phyloP scores from a whole-genome alignment of 768 basidiomycete species.

The Dacryopinax primogenitus region DNA sequence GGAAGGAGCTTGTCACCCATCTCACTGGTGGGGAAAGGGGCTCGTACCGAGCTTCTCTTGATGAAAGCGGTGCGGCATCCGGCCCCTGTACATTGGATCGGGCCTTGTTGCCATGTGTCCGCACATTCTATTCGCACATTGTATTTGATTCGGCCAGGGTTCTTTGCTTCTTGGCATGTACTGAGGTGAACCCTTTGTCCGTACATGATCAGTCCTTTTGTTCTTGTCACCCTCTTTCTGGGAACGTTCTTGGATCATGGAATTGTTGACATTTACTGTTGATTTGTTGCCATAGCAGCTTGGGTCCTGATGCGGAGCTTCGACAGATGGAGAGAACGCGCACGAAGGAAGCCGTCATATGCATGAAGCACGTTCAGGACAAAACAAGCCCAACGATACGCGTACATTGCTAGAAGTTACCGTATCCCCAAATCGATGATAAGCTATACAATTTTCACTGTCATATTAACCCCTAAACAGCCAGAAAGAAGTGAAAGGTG shows the following conservation, averaged over 20 bases:
- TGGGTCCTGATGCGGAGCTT: too few relatives aligned
- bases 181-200: not conserved
- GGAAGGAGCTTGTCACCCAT: not conserved
- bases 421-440: too few relatives aligned
- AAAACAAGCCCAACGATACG: too few relatives aligned
- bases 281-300: too few relatives aligned
- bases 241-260: not conserved
- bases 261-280: not conserved
- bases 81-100: not conserved
- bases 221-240: not conserved
- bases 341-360: too few relatives aligned
- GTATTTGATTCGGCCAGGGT: not conserved
- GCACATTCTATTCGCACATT: not conserved
- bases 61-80: not conserved
- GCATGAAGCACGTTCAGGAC: too few relatives aligned
- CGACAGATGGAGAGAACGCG: too few relatives aligned
- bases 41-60: not conserved
- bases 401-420: too few relatives aligned
- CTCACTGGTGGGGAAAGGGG: slow-evolving; percentile 6
- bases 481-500: not conserved
- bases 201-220: not conserved
- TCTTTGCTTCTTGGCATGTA: not conserved
- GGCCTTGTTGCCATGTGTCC: not conserved
- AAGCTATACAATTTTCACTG: not conserved
- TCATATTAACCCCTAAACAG: slow-evolving; percentile 7